A percentile compares a stretch with the other conserved stretches of the same genome.
phyloP scores from a whole-genome alignment of 192 early-diverging fungal genomes.

The Coemansia sp. region DNA sequence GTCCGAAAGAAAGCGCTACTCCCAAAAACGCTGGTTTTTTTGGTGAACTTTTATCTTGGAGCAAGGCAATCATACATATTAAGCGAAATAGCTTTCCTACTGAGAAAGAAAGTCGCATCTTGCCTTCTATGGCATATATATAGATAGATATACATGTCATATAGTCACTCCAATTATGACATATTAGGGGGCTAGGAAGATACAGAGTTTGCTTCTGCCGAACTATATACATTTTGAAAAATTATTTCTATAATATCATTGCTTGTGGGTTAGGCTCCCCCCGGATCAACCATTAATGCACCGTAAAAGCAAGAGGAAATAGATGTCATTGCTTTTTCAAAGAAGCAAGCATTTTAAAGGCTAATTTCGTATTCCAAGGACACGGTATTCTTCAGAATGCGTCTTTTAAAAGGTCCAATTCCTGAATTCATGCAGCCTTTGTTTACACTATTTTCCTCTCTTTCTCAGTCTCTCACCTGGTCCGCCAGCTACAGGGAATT shows the following conservation, averaged over 20 bases:
- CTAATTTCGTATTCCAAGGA: no score
- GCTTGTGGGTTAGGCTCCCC: background rate
- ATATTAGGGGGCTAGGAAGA: no score
- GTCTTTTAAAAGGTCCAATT: no score
- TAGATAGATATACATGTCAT: background rate
- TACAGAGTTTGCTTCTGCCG: background rate
- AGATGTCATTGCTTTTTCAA: no score
- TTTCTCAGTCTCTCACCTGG: no score
- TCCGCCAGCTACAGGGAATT: no score
- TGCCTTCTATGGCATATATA: background rate
- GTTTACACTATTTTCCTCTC: no score
- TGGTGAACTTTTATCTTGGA: background rate
- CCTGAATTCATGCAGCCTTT: no score
- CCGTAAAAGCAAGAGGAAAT: no score
- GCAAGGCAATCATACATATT: background rate
- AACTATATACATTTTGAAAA: background rate
- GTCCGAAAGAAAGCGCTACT: constrained; percentile 1
- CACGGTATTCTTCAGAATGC: no score
- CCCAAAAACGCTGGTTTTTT: background rate
- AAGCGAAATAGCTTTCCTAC: background rate
- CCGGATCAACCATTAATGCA: no score
- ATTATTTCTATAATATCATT: background rate
- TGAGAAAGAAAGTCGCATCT: background rate
- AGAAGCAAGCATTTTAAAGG: no score
- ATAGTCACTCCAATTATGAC: background rate